phyloP scores from a whole-genome alignment of 257 asterid genomes.

The Ocimum tenuiflorum region DNA sequence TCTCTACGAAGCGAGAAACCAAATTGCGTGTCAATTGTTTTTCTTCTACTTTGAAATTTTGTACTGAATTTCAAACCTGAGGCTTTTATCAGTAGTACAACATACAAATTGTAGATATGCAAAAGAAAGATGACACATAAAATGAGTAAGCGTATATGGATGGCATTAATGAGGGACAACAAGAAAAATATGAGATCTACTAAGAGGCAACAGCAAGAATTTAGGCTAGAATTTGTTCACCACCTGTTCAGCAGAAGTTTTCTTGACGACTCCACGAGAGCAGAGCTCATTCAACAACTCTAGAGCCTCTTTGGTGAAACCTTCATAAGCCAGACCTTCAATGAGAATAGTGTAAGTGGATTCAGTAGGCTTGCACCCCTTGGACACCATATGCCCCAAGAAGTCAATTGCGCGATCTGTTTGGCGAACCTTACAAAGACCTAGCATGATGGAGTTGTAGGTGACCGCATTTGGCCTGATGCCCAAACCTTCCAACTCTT shows the following conservation, averaged over 20 bases:
- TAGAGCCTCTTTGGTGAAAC: slow-evolving; percentile 58
- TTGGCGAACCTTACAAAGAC: slow-evolving; percentile 73
- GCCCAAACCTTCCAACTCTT: slow-evolving; percentile 54
- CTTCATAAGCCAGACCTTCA: slow-evolving; percentile 70
- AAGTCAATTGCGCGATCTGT: slow-evolving; percentile 77
- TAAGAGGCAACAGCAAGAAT: neutral
- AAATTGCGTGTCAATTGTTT: no score
- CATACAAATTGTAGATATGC: no score
- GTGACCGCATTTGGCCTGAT: slow-evolving; percentile 58
- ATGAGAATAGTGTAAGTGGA: slow-evolving; percentile 69
- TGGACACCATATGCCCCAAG: slow-evolving; percentile 57
- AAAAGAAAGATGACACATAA: no score
- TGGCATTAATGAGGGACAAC: no score
- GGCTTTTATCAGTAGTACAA: no score
- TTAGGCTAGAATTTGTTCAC: slow-evolving; percentile 32
- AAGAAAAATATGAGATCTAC: no score
- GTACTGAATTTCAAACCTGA: no score
- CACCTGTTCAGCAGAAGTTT: slow-evolving; percentile 55
- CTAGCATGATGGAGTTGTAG: slow-evolving; percentile 66
- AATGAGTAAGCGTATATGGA: no score
- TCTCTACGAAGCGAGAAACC: no score
- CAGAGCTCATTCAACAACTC: slow-evolving; percentile 63
- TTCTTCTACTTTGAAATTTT: no score
- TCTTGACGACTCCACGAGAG: slow-evolving; percentile 55
- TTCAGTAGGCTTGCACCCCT: slow-evolving; percentile 80